phyloP scores from a whole-genome alignment of 108 stramenopile species.

The Phaeodactylum tricornutum region DNA sequence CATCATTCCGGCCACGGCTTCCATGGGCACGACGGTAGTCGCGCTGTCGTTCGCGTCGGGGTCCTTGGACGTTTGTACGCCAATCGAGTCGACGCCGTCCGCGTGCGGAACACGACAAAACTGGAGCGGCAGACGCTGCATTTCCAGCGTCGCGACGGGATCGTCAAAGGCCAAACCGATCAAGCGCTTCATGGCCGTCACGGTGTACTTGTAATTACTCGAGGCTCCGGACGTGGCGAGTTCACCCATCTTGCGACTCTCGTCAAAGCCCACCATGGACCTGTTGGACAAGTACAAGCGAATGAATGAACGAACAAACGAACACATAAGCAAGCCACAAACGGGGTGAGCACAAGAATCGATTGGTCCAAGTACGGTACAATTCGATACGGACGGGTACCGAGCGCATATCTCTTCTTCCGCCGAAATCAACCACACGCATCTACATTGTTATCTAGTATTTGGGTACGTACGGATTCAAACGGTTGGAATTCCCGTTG shows the following conservation, averaged over 20 bases:
- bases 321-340: neutral
- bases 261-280: constrained; percentile 66
- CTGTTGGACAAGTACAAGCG: constrained; percentile 23
- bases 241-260: constrained; percentile 75
- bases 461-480: constrained; percentile 90
- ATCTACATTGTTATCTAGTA: no score
- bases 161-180: constrained; percentile 86
- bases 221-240: constrained; percentile 49
- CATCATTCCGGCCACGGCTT: constrained; percentile 88
- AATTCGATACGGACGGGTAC: no score
- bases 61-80: constrained; percentile 54
- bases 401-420: no score
- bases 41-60: constrained; percentile 5
- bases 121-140: constrained; percentile 49
- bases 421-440: no score
- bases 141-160: constrained; percentile 83
- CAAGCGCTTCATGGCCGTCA: constrained; percentile 84
- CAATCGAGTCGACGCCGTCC: constrained; percentile 58
- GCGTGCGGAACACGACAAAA: constrained; percentile 64
- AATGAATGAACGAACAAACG: neutral
- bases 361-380: no score
- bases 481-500: constrained; percentile 94
- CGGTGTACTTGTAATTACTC: constrained; percentile 92
- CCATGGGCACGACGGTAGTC: constrained; percentile 52
- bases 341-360: no score